These are phyloP conservation scores for Neurospora pannonica DNA, from an alignment of 495 filamentous ascomycete genomes.

Conservation along the genomic window DNA sequence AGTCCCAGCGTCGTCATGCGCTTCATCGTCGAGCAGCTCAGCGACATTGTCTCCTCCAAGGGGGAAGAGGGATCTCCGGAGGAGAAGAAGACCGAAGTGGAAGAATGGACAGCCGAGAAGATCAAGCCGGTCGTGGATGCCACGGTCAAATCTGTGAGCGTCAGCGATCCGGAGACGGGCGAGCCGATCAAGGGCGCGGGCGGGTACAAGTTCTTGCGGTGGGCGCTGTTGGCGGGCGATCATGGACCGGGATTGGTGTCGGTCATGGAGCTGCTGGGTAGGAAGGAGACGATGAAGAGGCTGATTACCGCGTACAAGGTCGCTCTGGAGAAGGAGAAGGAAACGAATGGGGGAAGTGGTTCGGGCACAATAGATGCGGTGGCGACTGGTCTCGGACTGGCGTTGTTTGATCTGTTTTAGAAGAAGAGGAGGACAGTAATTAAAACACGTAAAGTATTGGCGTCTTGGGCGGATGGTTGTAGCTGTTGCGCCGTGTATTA, in stretches of 20 bases:
- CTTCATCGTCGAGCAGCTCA: not conserved
- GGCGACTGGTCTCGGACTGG: not conserved
- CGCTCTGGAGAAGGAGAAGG: not conserved
- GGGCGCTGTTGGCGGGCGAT: conserved; percentile 50
- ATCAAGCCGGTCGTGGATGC: not conserved
- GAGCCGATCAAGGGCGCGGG: conserved; percentile 19
- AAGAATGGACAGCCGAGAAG: not conserved
- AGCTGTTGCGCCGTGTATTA: not conserved
- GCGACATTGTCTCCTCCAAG: not conserved
- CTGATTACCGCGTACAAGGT: conserved; percentile 35
- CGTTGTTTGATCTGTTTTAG: not conserved
- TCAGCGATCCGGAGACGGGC: conserved; percentile 28
- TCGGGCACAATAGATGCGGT: not conserved
- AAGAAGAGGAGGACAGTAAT: not conserved
- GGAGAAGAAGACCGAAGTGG: not conserved
- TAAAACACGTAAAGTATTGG: not conserved
- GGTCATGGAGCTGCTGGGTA: conserved; percentile 56
- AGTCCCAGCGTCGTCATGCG: not conserved
- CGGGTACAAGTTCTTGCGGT: conserved; percentile 52
- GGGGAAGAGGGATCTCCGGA: not conserved
- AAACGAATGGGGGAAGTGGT: not conserved
- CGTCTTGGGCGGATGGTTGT: not conserved
- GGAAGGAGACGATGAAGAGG: conserved; percentile 46
- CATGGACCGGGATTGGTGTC: conserved; percentile 50
- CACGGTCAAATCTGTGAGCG: not conserved